phyloP scores from a whole-genome alignment of 352 stramenopile genomes.

The Globisporangium cylindrosporum region DNA sequence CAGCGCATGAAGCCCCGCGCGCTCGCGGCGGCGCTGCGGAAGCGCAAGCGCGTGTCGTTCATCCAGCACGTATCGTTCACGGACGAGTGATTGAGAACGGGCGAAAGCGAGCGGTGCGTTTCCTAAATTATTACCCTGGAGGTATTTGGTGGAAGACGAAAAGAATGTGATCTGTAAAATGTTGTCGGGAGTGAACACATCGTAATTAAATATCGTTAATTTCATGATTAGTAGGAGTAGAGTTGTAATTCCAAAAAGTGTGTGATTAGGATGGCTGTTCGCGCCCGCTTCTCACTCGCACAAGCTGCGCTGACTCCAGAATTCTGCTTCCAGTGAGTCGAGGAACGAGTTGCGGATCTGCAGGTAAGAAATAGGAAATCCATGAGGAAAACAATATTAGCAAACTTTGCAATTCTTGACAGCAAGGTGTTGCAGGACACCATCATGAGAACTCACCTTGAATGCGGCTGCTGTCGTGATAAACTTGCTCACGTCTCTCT shows the following conservation, averaged over 20 bases:
- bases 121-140: background rate
- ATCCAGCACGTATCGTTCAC: slow-evolving; percentile 85
- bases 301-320: slow-evolving; percentile 46
- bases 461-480: slow-evolving; percentile 32
- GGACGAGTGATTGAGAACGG: background rate
- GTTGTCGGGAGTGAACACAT: background rate
- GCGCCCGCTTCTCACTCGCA: slow-evolving; percentile 13
- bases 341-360: slow-evolving; percentile 43
- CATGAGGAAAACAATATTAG: background rate
- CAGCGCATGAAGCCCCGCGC: slow-evolving; percentile 65
- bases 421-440: background rate
- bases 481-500: slow-evolving; percentile 34
- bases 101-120: background rate
- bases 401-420: background rate
- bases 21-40: slow-evolving; percentile 58
- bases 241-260: background rate
- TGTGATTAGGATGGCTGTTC: background rate
- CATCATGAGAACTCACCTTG: slow-evolving; percentile 23
- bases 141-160: background rate
- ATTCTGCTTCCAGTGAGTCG: slow-evolving; percentile 37
- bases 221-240: slow-evolving; percentile 3
- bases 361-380: background rate
- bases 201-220: background rate
- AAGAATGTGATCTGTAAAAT: background rate
- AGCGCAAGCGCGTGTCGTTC: slow-evolving; percentile 87